Base-by-base conservation (phyloP, 2,329 filamentous ascomycete species). In the Aspergillaceae sp. region DNA sequence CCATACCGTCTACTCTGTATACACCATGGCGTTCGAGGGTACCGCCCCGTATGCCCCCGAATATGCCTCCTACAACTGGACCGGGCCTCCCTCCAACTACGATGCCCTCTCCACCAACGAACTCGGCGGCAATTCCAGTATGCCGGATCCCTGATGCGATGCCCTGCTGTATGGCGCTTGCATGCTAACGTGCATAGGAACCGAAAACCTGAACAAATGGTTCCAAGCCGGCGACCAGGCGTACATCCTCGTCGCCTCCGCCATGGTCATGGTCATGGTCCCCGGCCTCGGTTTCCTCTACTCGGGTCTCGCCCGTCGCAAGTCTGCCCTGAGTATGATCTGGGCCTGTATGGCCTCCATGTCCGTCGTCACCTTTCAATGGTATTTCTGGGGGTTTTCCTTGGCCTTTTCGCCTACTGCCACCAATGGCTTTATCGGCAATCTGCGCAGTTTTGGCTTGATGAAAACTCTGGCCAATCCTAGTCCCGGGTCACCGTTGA, bases 311-410 rank as follows among this genome's bases (percentile, higher is more conserved):
- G 91, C 92, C n/a, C 85, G 92, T 56, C 82, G 92, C 76, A 98
- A 98, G 75, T 97, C 92, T 4, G 92, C 92, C 29, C 79, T 98
- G 38, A 95, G 89, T 53, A 85, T 97, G 76, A 92, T 98, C 62
- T 97, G 90, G 88, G 89, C 91, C 9, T 89, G 86, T 72, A 94
- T 98, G 87, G 91, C 86, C 67, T 92, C 89, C 41, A 86, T 86
- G 64, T 90, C 87, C 41, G 83, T 97, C 63, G 78, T 96, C 66
- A 85, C 87, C 47, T 96, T 98, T 74, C 92, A 98, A 73, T 98
- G 92, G 92, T 97, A 96, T 64, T 96, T 98, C 69, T 97, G 92
- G 91, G 92, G 92, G 34, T 98, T 95, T 70, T 95, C 91, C 9
- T 76, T 98, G 51, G 90, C 91, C 44, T 96, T 97, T 71, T 92